Evolutionary conservation across 805 yeast genomes (phyloP), one percentile per base, ranked within the genome.

Genomic region (Cyberlindnera maritima): DNA sequence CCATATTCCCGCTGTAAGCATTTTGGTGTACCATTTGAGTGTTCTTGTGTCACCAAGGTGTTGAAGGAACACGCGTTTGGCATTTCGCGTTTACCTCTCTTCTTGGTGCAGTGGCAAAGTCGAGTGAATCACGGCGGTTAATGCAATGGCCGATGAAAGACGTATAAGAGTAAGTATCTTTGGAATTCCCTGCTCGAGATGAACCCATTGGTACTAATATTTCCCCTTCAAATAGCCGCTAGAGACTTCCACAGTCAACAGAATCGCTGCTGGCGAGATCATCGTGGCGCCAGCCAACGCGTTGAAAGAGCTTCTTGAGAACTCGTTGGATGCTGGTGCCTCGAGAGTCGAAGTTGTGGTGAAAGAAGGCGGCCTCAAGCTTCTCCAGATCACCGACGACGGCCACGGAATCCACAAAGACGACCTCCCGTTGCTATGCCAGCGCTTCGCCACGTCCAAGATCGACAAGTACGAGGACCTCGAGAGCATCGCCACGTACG

Each of bases 211-310:
- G 29, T 31, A 39, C 48, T 49, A 40, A 49, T 47, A 36, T n/a
- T n/a, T n/a, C n/a, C n/a, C n/a, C n/a, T n/a, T n/a, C n/a, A 23
- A 23, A 2, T 14, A 70, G 66, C 68, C 78, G 15, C 74, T 92
- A 20, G 94, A 85, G 38, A 69, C 69, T 14, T 63, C 79, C 2
- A 97, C 91, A 18, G 87, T 94, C 41, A 91, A 90, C 63, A 79
- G 84, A 51, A 94, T 94, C 23, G 99, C 99, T 0, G 99, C 99
- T 1, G 99, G 99, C 0, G 98, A 94, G 68, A 88, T 94, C 66
- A 88, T 94, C 47, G 77, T 91, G 23, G 92, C 91, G 4, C 98
- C 99, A 0, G 86, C 92, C 5, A 94, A 92, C 63, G 99, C 99
- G 0, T 69, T 94, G 36, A 94, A 94, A 62, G 99, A 94, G 64